Conservation (phyloP, 2,329 filamentous ascomycete species). For the Trichophyton schoenleinii region DNA sequence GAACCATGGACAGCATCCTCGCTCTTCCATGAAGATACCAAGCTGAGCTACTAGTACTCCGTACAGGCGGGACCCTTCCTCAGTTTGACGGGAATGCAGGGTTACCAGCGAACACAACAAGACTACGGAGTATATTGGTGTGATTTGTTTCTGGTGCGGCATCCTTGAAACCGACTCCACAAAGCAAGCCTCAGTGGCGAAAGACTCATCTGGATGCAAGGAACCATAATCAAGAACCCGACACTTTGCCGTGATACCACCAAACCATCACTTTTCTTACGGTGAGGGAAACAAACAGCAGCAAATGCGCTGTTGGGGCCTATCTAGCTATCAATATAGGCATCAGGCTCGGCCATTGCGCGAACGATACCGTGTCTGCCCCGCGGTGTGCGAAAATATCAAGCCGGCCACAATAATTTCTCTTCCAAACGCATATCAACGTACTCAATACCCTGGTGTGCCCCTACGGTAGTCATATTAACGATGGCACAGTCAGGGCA, state of each 20-base stretch:
- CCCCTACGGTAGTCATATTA: neutral
- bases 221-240: neutral
- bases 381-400: neutral
- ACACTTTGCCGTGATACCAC: too few species aligned
- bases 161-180: neutral
- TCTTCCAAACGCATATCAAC: neutral
- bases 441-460: neutral
- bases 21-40: too few species aligned
- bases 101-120: neutral
- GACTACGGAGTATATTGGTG: neutral
- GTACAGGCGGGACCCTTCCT: too few species aligned
- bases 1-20: too few species aligned
- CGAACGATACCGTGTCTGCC: neutral
- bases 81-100: neutral
- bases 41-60: too few species aligned
- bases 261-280: too few species aligned
- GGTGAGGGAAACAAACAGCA: neutral
- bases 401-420: neutral
- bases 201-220: neutral
- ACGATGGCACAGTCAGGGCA: neutral
- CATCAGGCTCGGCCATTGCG: neutral
- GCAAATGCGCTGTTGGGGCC: neutral
- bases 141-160: neutral
- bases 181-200: neutral
- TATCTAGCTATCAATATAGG: neutral